Conservation (phyloP, 1,139 yeast genomes). For the Saccharomyces hybrid region DNA sequence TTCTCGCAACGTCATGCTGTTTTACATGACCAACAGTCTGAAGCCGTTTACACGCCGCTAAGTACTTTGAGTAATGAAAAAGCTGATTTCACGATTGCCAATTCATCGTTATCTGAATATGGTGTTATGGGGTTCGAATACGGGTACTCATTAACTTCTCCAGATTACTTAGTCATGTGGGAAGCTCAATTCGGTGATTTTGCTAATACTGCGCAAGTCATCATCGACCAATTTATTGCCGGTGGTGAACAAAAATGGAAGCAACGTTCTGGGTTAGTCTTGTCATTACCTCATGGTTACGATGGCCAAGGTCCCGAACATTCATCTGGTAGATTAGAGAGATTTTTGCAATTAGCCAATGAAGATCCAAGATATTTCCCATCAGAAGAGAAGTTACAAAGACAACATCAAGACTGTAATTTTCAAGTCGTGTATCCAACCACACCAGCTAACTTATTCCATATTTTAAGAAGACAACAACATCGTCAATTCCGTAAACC, state of each 20-base stretch:
- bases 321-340: slow-evolving; percentile 94
- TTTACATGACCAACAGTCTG: slow-evolving; percentile 88
- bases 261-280: slow-evolving; percentile 93
- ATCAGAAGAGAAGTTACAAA: slow-evolving; percentile 72
- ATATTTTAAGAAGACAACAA: slow-evolving; percentile 95
- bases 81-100: slow-evolving; percentile 80
- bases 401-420: slow-evolving; percentile 98
- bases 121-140: slow-evolving; percentile 99
- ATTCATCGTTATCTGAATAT: slow-evolving; percentile 96
- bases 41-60: slow-evolving; percentile 76
- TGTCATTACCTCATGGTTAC: slow-evolving; percentile 97
- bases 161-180: slow-evolving; percentile 96
- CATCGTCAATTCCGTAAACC: slow-evolving; percentile 99
- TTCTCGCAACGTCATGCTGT: slow-evolving; percentile 99
- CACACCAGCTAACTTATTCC: slow-evolving; percentile 96
- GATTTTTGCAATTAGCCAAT: slow-evolving; percentile 91
- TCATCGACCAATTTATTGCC: slow-evolving; percentile 92
- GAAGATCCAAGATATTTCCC: slow-evolving; percentile 97
- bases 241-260: slow-evolving; percentile 98
- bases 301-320: slow-evolving; percentile 99
- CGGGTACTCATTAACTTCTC: slow-evolving; percentile 95
- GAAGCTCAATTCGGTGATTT: slow-evolving; percentile 99
- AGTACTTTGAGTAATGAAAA: slow-evolving; percentile 71
- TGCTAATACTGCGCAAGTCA: slow-evolving; percentile 98
- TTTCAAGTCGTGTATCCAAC: slow-evolving; percentile 98